These are phyloP conservation scores for Tirmania nivea DNA, from an alignment of 495 filamentous ascomycete species.

Conservation along the genomic window DNA sequence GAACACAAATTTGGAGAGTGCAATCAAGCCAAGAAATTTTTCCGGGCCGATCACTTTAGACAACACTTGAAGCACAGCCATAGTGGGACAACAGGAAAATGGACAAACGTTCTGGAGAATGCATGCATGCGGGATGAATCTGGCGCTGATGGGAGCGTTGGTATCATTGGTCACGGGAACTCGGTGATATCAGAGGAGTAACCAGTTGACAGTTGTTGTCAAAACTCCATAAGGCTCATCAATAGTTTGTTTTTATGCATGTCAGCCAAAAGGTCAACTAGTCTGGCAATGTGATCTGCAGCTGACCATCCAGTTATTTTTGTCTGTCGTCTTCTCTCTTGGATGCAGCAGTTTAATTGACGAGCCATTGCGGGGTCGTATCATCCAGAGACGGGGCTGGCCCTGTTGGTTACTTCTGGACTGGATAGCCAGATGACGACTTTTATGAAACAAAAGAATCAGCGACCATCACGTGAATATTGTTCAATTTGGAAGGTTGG, in stretches of 20 bases:
- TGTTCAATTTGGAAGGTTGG: not conserved
- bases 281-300: not conserved
- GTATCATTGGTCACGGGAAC: not conserved
- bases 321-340: not conserved
- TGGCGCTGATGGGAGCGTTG: not conserved
- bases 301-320: not conserved
- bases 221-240: not conserved
- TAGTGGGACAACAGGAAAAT: conserved; percentile 87
- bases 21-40: conserved; percentile 97
- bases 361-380: not conserved
- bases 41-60: conserved; percentile 88
- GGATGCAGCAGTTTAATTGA: not conserved
- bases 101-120: conserved; percentile 95
- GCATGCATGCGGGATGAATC: conserved; percentile 92
- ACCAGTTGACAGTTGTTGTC: not conserved
- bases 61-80: conserved; percentile 98
- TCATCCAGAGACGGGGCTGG: no score
- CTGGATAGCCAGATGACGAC: no score
- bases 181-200: not conserved
- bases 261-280: not conserved
- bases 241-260: not conserved
- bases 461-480: no score
- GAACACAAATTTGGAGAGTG: conserved; percentile 95
- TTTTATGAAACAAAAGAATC: no score
- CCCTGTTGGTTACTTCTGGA: no score